Evolutionary conservation across 2,329 filamentous ascomycete genomes (phyloP), one percentile per base, ranked within the genome.

Genomic region (Scorias spongiosa): DNA sequence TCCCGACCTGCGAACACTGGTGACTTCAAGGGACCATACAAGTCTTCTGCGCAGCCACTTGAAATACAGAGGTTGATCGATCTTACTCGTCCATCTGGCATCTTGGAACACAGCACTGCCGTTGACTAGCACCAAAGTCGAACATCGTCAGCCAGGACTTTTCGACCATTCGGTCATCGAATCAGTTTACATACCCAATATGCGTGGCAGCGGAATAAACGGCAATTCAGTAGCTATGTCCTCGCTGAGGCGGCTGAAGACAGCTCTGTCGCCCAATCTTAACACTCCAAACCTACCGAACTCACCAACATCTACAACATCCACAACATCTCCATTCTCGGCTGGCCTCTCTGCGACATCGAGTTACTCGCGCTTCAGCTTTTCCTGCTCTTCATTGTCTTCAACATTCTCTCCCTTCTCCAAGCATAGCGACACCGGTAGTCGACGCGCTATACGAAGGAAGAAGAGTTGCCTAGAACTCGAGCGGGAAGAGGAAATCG

Each of bases 401-500:
- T 10, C 39, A 15, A 37, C 36, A 17, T 34, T 26, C 20, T 26
- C 20, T 26, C 20, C 20, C 3, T 26, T 26, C 20, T 39, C 32
- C n/a, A 30, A 30, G 42, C 34, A 15, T 10, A n/a, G 17, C 15
- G 41, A 38, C 29, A 26, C 37, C 34, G 12, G 46, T 18, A 18
- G 38, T 2, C 38, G 18, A 10, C 43, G 49, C 4, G 29, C 49
- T 10, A 57, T 58, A 32, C 46, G 54, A 12, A 48, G 54, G 40
- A 55, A 56, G 48, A 57, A 55, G 46, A 59, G 56, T 44, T 46
- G 49, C n/a, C 40, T 51, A 14, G 53, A 60, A 41, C 18, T 58
- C 12, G 54, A 59, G 51, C 52, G 55, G 40, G 57, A 60, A 36
- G 51, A 56, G 43, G 58, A 61, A 43, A 45, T 51, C 9, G 40